Evolutionary conservation across 2,329 filamentous ascomycete species (phyloP).

Genomic region (Sclerotinia spermophila): DNA sequence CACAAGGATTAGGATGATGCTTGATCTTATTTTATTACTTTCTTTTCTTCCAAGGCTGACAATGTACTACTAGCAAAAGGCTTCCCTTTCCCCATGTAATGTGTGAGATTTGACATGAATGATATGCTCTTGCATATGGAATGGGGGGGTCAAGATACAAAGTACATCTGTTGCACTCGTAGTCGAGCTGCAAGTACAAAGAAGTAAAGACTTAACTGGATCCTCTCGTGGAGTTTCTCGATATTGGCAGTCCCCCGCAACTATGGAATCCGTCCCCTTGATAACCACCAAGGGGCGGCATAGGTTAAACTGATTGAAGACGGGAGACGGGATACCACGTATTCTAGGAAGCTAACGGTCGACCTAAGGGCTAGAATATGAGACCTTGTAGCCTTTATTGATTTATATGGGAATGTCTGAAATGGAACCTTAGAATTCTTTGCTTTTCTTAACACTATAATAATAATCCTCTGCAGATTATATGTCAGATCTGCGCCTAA

Average conservation of each 20-base stretch:
- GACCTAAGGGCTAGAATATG: neutral
- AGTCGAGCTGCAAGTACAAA: neutral
- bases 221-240: neutral
- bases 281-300: neutral
- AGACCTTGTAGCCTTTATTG: slow-evolving; percentile 3
- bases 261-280: neutral
- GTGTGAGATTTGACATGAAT: slow-evolving; percentile 8
- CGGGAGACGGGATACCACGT: neutral
- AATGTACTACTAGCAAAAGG: neutral
- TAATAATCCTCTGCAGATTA: neutral
- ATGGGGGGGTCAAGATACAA: neutral
- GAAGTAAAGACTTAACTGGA: slow-evolving; percentile 5
- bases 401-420: neutral
- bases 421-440: neutral
- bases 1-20: neutral
- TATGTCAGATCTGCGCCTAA: neutral
- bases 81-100: neutral
- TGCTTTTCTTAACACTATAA: neutral
- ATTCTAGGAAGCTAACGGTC: neutral
- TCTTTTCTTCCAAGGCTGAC: slow-evolving; percentile 7
- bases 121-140: slow-evolving; percentile 6
- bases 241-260: slow-evolving; percentile 4
- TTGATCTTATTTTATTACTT: neutral
- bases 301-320: neutral
- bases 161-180: neutral